phyloP scores from a whole-genome alignment of 1,284 basidiomycete species.

The Hortiboletus rubellus region DNA sequence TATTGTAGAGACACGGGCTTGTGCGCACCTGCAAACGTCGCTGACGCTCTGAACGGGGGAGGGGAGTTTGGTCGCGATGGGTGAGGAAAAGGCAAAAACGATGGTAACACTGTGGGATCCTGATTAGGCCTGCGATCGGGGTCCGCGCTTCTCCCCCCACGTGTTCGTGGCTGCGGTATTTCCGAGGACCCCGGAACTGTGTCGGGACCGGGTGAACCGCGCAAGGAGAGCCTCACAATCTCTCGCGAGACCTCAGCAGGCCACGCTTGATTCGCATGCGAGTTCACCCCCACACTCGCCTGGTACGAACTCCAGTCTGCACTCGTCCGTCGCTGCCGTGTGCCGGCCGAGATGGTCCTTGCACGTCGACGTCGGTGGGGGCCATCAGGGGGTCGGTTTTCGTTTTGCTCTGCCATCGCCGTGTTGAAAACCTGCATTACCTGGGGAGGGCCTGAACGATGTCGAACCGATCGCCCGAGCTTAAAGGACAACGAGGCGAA shows the following conservation, averaged over 20 bases:
- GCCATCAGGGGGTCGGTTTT: neutral
- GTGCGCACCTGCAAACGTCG: constrained; percentile 28
- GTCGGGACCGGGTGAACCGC: constrained; percentile 9
- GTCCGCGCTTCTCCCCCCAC: constrained; percentile 22
- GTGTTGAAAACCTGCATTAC: constrained; percentile 3
- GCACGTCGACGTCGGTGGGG: constrained; percentile 20
- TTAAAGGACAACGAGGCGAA: constrained; percentile 29
- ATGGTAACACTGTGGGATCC: constrained; percentile 14
- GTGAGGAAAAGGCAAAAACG: constrained; percentile 37
- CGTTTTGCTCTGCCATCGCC: constrained; percentile 13
- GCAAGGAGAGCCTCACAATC: constrained; percentile 41
- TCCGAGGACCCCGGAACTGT: constrained; percentile 28
- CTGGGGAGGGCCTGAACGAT: constrained; percentile 13
- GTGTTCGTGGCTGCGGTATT: constrained; percentile 16
- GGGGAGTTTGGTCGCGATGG: constrained; percentile 26
- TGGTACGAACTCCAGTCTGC: constrained; percentile 45
- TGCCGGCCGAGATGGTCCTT: constrained; percentile 20
- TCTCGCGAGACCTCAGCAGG: constrained; percentile 46
- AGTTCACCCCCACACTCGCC: constrained; percentile 36
- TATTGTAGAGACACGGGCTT: neutral
- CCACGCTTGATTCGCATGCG: constrained; percentile 39
- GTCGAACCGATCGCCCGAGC: constrained; percentile 22
- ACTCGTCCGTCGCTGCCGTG: constrained; percentile 36
- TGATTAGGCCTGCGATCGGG: constrained; percentile 21
- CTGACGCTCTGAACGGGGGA: constrained; percentile 24